Percentiles rank a stretch among this genome's conserved stretches.
These are phyloP conservation scores for Monascus ruber DNA, from an alignment of 2,329 filamentous ascomycete species.

Conservation along the genomic window DNA sequence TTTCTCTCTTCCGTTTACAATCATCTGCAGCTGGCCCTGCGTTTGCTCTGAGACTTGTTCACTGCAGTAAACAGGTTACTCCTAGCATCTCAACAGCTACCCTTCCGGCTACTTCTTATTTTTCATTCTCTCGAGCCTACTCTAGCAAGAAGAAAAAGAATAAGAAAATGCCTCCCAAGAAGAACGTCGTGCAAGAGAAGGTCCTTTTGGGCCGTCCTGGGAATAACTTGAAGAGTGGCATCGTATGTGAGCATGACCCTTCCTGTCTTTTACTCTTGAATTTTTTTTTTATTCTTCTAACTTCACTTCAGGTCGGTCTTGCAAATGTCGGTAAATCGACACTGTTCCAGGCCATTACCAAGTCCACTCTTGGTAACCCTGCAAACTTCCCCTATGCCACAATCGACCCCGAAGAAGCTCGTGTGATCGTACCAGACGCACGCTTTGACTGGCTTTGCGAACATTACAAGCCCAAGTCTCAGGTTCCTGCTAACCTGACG, in stretches of 20 bases:
- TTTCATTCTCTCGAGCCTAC: conserved; percentile 40
- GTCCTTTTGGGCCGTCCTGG: conserved; percentile 88
- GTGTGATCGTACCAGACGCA: conserved; percentile 91
- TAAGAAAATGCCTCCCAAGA: conserved; percentile 91
- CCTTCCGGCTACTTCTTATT: conserved; percentile 33
- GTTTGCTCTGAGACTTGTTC: conserved; percentile 19
- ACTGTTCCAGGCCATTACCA: conserved; percentile 98
- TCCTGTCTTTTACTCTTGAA: conserved; percentile 13
- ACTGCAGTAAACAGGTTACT: conserved; percentile 7
- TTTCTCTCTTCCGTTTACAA: conserved; percentile 42
- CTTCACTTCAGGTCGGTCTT: conserved; percentile 64
- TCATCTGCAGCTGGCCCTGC: conserved; percentile 58
- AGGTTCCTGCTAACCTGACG: conserved; percentile 93
- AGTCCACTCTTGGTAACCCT: conserved; percentile 92
- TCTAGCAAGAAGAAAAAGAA: conserved; percentile 48
- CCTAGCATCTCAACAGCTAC: conserved; percentile 2
- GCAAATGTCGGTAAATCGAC: conserved; percentile 99
- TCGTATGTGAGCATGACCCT: conserved; percentile 58
- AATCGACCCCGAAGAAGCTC: conserved; percentile 96
- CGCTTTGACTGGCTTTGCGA: conserved; percentile 91
- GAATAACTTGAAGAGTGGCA: conserved; percentile 98
- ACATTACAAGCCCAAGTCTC: conserved; percentile 96
- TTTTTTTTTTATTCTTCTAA: conserved; percentile 6
- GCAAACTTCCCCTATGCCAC: conserved; percentile 99
- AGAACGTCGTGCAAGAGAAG: conserved; percentile 84